Evolutionary conservation across 495 filamentous ascomycete species (phyloP), one percentile per base, ranked within the genome.

Genomic region (Penicillium egyptiacum): DNA sequence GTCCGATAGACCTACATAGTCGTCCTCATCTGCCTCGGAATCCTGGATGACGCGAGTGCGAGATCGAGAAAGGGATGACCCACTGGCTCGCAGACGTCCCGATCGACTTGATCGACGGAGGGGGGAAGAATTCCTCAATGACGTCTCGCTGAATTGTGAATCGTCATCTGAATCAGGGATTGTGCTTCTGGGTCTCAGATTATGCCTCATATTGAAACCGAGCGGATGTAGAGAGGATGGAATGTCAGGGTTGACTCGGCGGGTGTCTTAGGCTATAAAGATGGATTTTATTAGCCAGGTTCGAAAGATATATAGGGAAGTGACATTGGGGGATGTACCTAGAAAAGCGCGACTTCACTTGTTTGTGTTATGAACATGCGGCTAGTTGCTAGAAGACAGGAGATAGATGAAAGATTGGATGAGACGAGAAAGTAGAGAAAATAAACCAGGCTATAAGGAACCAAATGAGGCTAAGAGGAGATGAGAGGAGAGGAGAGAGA

Each of bases 141-240:
- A 61, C 45, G 57, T 64, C 25, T 53, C 60, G 22, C 40, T 61
- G 14, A 54, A 26, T 14, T 43, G 43, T 47, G 51, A 60, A 35
- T 68, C 66, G 45, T 67, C 61, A 11, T 66, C 63, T 11, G 66
- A 65, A 54, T 67, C 64, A n/a, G 61, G 64, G 12, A 61, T 50
- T n/a, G 59, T 57, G 17, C 47, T 25, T 47, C 42, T 56, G 19
- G 50, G 19, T 11, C 46, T 43, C 17, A 54, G 48, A 26, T 59
- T 60, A 35, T 39, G 63, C 50, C 53, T 59, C 60, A 61, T 68
- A 10, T 25, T 53, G 50, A 22, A 39, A 44, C 11, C 19, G 10
- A 14, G 42, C 16, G 31, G 25, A 42, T 41, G 25, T 31, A 17
- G 16, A 25, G 26, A 30, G 28, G 11, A 16, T 8, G n/a, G n/a